phyloP scores from a whole-genome alignment of 495 filamentous ascomycete genomes.

The Aeminium ludgeri region DNA sequence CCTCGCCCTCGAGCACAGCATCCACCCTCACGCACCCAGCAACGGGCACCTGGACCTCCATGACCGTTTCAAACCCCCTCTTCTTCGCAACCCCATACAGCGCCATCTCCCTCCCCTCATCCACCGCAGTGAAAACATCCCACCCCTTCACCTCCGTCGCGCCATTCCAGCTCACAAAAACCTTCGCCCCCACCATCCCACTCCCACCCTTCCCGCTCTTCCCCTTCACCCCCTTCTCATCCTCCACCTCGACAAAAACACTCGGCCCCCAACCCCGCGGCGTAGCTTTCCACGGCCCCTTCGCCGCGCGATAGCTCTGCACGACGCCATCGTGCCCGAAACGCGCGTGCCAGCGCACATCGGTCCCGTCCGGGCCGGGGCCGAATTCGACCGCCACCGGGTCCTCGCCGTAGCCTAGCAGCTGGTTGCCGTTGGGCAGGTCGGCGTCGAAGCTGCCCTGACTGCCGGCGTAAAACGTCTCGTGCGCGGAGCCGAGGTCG shows the following conservation, averaged over 20 bases:
- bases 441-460: constrained; percentile 11
- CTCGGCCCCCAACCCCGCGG: constrained; percentile 4
- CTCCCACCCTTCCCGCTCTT: too few species aligned
- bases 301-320: constrained; percentile 11
- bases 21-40: too few species aligned
- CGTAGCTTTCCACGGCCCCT: constrained; percentile 12
- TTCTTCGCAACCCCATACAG: neutral
- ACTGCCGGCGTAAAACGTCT: constrained; percentile 6
- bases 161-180: constrained; percentile 9
- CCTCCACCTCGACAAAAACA: neutral
- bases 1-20: too few species aligned
- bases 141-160: constrained; percentile 5
- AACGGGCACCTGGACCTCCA: neutral
- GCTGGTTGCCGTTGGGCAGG: constrained; percentile 9
- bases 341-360: constrained; percentile 10
- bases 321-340: constrained; percentile 4
- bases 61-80: constrained; percentile 4
- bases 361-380: constrained; percentile 3
- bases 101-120: neutral
- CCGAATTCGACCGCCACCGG: constrained; percentile 11
- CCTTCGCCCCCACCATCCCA: too few species aligned
- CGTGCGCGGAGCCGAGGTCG: neutral
- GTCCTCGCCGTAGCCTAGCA: constrained; percentile 9
- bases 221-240: too few species aligned
- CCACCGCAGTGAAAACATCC: neutral